Percentiles rank a stretch among this genome's conserved stretches.
These are phyloP conservation scores for Paspalum notatum DNA, from an alignment of 176 grass and related monocot species.

Conservation along the genomic window DNA sequence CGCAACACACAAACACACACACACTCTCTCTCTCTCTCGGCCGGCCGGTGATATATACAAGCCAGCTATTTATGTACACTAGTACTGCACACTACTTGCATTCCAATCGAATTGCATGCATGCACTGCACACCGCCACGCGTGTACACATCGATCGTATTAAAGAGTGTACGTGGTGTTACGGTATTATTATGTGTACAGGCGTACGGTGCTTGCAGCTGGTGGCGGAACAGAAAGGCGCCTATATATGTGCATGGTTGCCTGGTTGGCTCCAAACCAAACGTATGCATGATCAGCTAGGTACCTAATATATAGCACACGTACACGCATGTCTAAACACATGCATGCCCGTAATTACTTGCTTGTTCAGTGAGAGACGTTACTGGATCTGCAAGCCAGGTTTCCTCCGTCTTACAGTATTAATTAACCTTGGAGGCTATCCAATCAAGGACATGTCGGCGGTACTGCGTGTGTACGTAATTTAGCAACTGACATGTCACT, in stretches of 20 bases:
- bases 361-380: slow-evolving; percentile 21
- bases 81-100: not conserved
- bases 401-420: too few relatives aligned
- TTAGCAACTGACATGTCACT: slow-evolving; percentile 14
- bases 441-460: slow-evolving; percentile 35
- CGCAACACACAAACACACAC: too few relatives aligned
- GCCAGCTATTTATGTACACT: not conserved
- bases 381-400: slow-evolving; percentile 35
- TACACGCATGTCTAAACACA: not conserved
- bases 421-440: slow-evolving; percentile 32
- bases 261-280: too few relatives aligned
- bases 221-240: slow-evolving; percentile 15
- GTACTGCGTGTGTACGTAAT: slow-evolving; percentile 19
- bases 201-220: slow-evolving; percentile 18
- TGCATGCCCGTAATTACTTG: not conserved
- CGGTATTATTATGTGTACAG: slow-evolving; percentile 15
- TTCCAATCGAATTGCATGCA: slow-evolving; percentile 38
- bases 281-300: too few relatives aligned
- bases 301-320: too few relatives aligned
- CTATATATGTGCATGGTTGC: too few relatives aligned
- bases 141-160: not conserved
- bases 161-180: slow-evolving; percentile 29
- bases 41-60: too few relatives aligned
- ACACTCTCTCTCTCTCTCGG: not conserved
- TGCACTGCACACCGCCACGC: not conserved